Conservation (phyloP, 257 asterid genomes). For the Solanum lycopersicoides region DNA sequence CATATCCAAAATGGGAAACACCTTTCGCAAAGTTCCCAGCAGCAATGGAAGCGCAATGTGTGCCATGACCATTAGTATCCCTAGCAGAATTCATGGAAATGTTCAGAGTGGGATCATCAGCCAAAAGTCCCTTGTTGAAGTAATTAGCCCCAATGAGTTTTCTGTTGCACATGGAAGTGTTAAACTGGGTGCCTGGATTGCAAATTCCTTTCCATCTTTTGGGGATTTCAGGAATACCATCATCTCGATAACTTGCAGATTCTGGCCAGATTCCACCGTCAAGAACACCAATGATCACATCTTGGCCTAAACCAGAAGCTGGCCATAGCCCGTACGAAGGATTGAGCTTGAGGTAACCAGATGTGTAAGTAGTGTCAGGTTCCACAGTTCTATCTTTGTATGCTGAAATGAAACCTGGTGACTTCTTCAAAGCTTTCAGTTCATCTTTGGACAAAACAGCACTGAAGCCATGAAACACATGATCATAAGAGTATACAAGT, state of each 20-base stretch:
- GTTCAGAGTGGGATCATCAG: background rate
- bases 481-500: background rate
- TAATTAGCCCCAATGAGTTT: conserved; percentile 15
- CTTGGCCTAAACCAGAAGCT: conserved; percentile 1
- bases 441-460: background rate
- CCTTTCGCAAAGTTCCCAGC: background rate
- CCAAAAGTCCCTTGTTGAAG: conserved; percentile 12
- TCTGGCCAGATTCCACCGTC: conserved; percentile 11
- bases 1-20: conserved; percentile 3
- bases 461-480: background rate
- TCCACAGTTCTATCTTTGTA: background rate
- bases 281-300: conserved; percentile 5
- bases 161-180: conserved; percentile 12
- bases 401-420: background rate
- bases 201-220: conserved; percentile 16
- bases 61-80: conserved; percentile 3
- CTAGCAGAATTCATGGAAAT: conserved; percentile 14
- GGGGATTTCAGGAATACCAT: conserved; percentile 4
- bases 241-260: background rate
- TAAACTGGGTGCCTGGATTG: conserved; percentile 2
- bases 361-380: conserved; percentile 5
- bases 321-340: conserved; percentile 8
- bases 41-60: background rate
- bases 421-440: background rate
- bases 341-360: conserved; percentile 6